These are phyloP conservation scores for Teratosphaeria zuluensis DNA, from an alignment of 2,329 filamentous ascomycete genomes.

Conservation along the genomic window DNA sequence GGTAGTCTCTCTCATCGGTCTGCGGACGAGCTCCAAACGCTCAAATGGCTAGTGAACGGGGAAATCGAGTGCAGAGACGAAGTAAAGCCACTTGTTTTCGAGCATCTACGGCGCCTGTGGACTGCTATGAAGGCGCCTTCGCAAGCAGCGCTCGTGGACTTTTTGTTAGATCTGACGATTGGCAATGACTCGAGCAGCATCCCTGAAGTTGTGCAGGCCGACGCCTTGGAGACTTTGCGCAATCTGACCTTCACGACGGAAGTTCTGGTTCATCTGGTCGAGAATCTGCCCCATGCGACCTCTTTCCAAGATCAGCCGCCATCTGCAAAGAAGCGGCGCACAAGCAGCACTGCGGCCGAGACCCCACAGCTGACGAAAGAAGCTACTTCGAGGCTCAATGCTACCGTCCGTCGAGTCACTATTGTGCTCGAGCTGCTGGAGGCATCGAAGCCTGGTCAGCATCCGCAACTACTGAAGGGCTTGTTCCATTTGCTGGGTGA, in stretches of 20 bases:
- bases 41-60: conserved; percentile 43
- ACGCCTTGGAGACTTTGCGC: conserved; percentile 63
- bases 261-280: conserved; percentile 62
- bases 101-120: conserved; percentile 64
- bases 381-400: conserved; percentile 55
- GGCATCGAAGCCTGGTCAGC: conserved; percentile 61
- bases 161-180: conserved; percentile 54
- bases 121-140: conserved; percentile 55
- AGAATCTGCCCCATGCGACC: conserved; percentile 62
- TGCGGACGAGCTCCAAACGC: conserved; percentile 45
- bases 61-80: conserved; percentile 31
- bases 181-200: conserved; percentile 25
- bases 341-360: conserved; percentile 57
- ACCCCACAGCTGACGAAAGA: conserved; percentile 52
- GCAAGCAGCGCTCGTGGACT: conserved; percentile 50
- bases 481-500: conserved; percentile 81
- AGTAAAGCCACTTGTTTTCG: conserved; percentile 58
- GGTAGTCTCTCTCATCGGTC: conserved; percentile 47
- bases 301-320: conserved; percentile 63
- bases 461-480: conserved; percentile 65
- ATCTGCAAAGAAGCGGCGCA: conserved; percentile 68
- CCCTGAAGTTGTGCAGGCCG: conserved; percentile 33
- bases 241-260: conserved; percentile 63
- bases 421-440: conserved; percentile 85
- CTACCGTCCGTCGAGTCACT: conserved; percentile 65